Conservation (phyloP, 2,329 filamentous ascomycete genomes). For the Fusarium decemcellulare region DNA sequence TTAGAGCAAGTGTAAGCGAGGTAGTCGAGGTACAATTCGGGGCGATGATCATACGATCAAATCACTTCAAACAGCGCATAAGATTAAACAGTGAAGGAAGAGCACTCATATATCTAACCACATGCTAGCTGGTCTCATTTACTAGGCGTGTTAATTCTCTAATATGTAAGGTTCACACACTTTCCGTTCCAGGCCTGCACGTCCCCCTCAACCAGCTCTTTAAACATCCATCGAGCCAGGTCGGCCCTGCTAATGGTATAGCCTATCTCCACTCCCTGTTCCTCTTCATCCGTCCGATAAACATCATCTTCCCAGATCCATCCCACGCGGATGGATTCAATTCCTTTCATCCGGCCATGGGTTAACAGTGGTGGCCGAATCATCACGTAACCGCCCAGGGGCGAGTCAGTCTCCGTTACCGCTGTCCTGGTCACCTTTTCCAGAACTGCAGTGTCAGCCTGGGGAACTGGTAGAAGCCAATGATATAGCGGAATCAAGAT, state of each 20-base stretch:
- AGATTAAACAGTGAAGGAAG: no score
- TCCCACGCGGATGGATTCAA: background rate
- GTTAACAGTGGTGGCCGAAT: slow-evolving; percentile 8
- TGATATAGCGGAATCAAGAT: slow-evolving; percentile 5
- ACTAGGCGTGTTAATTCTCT: background rate
- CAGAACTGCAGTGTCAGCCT: slow-evolving; percentile 3
- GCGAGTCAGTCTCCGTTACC: background rate
- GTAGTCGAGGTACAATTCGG: no score
- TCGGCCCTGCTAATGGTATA: slow-evolving; percentile 6
- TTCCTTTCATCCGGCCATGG: slow-evolving; percentile 5
- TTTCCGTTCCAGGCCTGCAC: slow-evolving; percentile 3
- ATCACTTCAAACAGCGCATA: no score
- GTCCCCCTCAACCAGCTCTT: slow-evolving; percentile 4
- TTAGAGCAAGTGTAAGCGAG: no score
- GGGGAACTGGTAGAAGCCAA: slow-evolving; percentile 10
- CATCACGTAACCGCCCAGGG: slow-evolving; percentile 7
- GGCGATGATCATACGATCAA: no score
- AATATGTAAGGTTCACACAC: slow-evolving; percentile 8
- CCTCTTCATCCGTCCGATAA: background rate
- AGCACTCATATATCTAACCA: no score
- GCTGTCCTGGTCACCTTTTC: slow-evolving; percentile 4
- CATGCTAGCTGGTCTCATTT: no score
- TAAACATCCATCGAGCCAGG: slow-evolving; percentile 10
- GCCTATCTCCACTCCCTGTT: slow-evolving; percentile 2
- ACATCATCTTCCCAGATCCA: slow-evolving; percentile 11